phyloP scores from a whole-genome alignment of 768 basidiomycete genomes.

The Psilocybe cubensis region DNA sequence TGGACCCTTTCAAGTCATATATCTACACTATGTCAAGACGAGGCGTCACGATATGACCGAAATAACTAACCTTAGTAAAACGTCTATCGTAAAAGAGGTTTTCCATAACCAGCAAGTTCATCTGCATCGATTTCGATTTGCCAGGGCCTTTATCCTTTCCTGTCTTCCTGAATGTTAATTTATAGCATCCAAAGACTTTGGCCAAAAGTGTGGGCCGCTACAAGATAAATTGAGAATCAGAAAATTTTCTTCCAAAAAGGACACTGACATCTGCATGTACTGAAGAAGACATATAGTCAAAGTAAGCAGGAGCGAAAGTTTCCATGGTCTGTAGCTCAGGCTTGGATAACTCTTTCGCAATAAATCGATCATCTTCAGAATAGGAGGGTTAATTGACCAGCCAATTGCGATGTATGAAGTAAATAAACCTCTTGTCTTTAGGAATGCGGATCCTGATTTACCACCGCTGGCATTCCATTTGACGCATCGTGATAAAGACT shows the following conservation, averaged over 20 bases:
- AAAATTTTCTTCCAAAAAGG: background rate
- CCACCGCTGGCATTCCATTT: slow-evolving; percentile 97
- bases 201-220: slow-evolving; percentile 94
- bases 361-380: slow-evolving; percentile 90
- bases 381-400: background rate
- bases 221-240: slow-evolving; percentile 9
- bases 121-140: slow-evolving; percentile 81
- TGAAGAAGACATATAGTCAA: slow-evolving; percentile 97
- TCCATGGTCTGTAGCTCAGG: slow-evolving; percentile 95
- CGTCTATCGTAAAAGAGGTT: slow-evolving; percentile 93
- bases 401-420: background rate
- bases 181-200: slow-evolving; percentile 97
- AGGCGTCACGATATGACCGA: slow-evolving; percentile 39
- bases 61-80: slow-evolving; percentile 74
- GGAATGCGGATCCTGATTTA: slow-evolving; percentile 94
- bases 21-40: slow-evolving; percentile 52
- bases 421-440: slow-evolving; percentile 85
- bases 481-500: slow-evolving; percentile 90
- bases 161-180: slow-evolving; percentile 86
- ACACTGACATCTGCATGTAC: slow-evolving; percentile 76
- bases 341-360: slow-evolving; percentile 93
- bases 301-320: slow-evolving; percentile 96
- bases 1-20: slow-evolving; percentile 97
- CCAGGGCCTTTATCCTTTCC: slow-evolving; percentile 67
- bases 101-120: slow-evolving; percentile 98